These are phyloP conservation scores for Komagataella phaffii DNA, from an alignment of 805 yeast species.

Conservation along the genomic window DNA sequence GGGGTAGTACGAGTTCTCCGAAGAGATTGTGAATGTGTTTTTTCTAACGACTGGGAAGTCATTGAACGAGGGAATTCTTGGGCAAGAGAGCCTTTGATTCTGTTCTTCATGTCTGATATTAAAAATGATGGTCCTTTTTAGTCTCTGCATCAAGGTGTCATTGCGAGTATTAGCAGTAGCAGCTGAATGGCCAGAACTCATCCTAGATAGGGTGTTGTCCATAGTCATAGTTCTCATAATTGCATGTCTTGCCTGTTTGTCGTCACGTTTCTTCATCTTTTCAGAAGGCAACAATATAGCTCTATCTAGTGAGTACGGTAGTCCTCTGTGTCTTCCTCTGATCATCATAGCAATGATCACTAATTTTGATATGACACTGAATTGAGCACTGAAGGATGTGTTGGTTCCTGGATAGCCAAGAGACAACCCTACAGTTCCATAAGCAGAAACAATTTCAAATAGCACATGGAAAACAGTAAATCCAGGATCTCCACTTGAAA, in stretches of 20 bases:
- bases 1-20: neutral
- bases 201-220: neutral
- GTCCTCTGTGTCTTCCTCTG: slow-evolving; percentile 93
- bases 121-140: neutral
- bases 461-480: slow-evolving; percentile 62
- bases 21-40: neutral
- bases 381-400: slow-evolving; percentile 64
- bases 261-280: slow-evolving; percentile 47
- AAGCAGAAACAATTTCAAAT: slow-evolving; percentile 88
- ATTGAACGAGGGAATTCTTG: neutral
- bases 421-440: slow-evolving; percentile 92
- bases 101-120: neutral
- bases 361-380: slow-evolving; percentile 62
- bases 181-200: neutral
- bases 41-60: neutral
- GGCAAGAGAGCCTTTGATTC: neutral
- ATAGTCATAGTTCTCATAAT: slow-evolving; percentile 10
- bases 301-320: slow-evolving; percentile 87
- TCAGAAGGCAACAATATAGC: slow-evolving; percentile 81
- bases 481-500: slow-evolving; percentile 27
- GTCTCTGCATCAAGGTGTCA: neutral
- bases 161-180: neutral
- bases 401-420: slow-evolving; percentile 62
- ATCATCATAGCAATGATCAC: slow-evolving; percentile 83
- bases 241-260: slow-evolving; percentile 37